Evolutionary conservation across 2,329 filamentous ascomycete species (phyloP), one percentile per base, ranked within the genome.

Genomic region (Fusarium nematophilum): DNA sequence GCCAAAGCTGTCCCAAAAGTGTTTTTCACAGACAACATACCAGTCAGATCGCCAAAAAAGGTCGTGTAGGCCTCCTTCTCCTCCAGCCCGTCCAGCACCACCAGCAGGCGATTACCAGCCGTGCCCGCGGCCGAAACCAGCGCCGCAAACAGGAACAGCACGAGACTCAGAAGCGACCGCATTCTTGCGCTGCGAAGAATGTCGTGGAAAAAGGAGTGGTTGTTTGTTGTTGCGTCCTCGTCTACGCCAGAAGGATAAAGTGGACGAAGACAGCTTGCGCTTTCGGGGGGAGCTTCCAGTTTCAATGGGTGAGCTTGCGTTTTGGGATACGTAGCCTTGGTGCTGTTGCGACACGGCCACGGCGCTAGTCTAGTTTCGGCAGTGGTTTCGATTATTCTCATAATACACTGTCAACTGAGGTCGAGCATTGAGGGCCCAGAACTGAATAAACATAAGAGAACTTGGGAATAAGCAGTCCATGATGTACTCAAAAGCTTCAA

Each of bases 31-130:
- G 25, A 45, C 9, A 15, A 73, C 82, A 72, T 80, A 91, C 91
- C 82, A 73, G 86, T 82, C 56, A 95, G 76, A 72, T 93, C 90
- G 51, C 83, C 84, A 63, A 93, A 81, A 75, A 98, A 94, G 70
- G 88, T 90, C 54, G 90, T 91, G 78, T 97, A 99, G 66, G 85
- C 85, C 67, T 85, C 85, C 82, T 93, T 92, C 72, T 97, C 92
- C 34, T 86, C 83, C 61, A 87, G 82, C 69, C 96, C 90, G 70
- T 98, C 94, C 47, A 97, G 78, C 55, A 99, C 85, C 58, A 96
- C 93, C 71, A 99, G 82, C 76, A 98, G 78, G 73, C 92, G 86
- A 76, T 85, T 86, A 57, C 94, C 95, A 42, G 87, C 84, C 62
- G 88, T 89, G 80, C 93, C 97, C 70, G 90, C 79, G 53, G 93